Conservation (phyloP, 2,329 filamentous ascomycete genomes). For the Aureobasidium sp. region DNA sequence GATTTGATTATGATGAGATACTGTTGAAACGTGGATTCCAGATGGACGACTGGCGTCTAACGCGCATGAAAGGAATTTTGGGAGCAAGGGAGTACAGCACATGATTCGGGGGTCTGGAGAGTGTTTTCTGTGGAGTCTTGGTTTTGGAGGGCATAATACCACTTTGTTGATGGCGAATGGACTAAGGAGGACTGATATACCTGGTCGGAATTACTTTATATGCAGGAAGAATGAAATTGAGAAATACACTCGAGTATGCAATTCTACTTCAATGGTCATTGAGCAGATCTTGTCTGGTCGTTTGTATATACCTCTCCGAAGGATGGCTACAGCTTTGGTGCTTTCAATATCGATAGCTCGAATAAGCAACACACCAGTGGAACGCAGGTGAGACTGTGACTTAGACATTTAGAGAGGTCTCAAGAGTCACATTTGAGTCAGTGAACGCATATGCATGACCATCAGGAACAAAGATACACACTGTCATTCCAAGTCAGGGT, state of each 20-base stretch:
- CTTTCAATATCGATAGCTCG: not conserved
- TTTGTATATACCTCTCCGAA: not conserved
- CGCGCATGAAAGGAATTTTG: not conserved
- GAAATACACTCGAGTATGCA: not conserved
- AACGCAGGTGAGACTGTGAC: not conserved
- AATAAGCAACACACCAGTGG: not conserved
- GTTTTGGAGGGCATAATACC: conserved; percentile 2
- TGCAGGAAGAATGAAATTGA: not conserved
- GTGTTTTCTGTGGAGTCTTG: not conserved
- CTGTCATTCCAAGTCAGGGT: not conserved
- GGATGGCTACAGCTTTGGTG: not conserved
- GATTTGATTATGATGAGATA: not conserved
- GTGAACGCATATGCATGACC: too few species aligned
- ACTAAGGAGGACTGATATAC: not conserved
- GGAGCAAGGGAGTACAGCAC: not conserved
- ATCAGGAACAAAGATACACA: not conserved
- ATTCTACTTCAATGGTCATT: too few species aligned
- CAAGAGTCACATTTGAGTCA: not conserved
- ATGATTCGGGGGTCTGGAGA: not conserved
- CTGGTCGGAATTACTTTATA: not conserved
- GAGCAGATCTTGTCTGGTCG: too few species aligned
- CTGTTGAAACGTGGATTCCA: not conserved
- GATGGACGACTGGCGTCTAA: not conserved
- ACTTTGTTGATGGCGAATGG: not conserved
- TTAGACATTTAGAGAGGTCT: not conserved